Conservation (phyloP, 2,329 filamentous ascomycete species). For the Ceratocystis colombiana region DNA sequence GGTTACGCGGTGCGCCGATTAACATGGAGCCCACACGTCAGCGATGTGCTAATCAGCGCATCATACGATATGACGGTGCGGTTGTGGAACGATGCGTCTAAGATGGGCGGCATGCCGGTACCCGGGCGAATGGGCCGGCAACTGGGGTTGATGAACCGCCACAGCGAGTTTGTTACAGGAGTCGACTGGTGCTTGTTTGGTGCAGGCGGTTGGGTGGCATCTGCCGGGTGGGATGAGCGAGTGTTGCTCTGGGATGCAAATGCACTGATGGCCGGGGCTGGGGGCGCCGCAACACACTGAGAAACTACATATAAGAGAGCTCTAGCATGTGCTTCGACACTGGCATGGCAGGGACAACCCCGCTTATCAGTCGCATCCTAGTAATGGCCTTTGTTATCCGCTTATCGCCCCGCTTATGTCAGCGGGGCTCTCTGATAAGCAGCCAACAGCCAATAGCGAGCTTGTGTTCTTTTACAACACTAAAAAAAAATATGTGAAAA, state of each 20-base stretch:
- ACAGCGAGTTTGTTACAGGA: slow-evolving; percentile 93
- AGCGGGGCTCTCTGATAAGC: slow-evolving; percentile 19
- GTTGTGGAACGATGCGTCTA: slow-evolving; percentile 71
- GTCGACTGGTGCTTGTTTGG: slow-evolving; percentile 98
- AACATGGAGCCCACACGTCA: slow-evolving; percentile 89
- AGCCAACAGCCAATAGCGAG: slow-evolving; percentile 12
- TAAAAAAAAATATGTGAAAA: slow-evolving; percentile 10
- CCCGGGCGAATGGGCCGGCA: slow-evolving; percentile 50
- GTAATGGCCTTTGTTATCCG: not conserved
- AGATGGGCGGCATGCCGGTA: slow-evolving; percentile 30
- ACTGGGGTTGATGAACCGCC: slow-evolving; percentile 76
- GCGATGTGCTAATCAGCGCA: slow-evolving; percentile 73
- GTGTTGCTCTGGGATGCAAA: slow-evolving; percentile 86
- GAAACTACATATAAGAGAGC: not conserved
- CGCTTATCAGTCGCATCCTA: not conserved
- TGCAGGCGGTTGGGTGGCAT: slow-evolving; percentile 88
- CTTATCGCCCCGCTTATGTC: slow-evolving; percentile 19
- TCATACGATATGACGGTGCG: slow-evolving; percentile 98
- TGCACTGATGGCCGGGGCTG: slow-evolving; percentile 31
- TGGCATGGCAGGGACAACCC: not conserved
- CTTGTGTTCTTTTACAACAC: not conserved
- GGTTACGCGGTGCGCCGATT: slow-evolving; percentile 81
- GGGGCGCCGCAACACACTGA: not conserved
- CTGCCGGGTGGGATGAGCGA: slow-evolving; percentile 86
- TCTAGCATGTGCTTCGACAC: not conserved